These are phyloP conservation scores for Diaporthe helianthi DNA, from an alignment of 2,329 filamentous ascomycete species.

Conservation along the genomic window DNA sequence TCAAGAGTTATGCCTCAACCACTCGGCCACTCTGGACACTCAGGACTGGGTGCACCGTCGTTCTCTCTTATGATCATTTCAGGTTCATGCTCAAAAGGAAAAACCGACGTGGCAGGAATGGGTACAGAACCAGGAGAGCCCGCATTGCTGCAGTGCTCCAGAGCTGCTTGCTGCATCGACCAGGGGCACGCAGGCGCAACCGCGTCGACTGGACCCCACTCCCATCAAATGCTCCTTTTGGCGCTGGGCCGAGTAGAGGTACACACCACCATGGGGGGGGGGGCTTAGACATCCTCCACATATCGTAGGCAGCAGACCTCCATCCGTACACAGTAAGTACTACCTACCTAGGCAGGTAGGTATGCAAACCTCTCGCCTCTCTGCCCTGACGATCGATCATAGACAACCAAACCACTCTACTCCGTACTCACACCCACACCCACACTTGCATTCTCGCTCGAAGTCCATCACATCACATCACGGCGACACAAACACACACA, in stretches of 20 bases:
- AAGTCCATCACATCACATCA: conserved; percentile 7
- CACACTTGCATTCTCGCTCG: background rate
- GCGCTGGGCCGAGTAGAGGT: conserved; percentile 20
- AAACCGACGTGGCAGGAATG: conserved; percentile 3
- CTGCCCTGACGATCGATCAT: conserved; percentile 13
- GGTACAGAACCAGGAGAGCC: conserved; percentile 12
- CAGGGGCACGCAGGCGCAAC: conserved; percentile 14
- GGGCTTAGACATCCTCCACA: too few relatives aligned
- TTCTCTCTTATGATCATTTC: background rate
- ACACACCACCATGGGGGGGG: too few relatives aligned
- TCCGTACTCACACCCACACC: background rate
- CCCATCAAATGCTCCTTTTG: conserved; percentile 27
- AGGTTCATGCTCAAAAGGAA: background rate
- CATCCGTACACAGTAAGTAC: too few relatives aligned
- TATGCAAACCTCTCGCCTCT: background rate
- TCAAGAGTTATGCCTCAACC: background rate
- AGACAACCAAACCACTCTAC: background rate
- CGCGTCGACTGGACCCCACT: conserved; percentile 17
- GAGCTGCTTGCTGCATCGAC: conserved; percentile 4
- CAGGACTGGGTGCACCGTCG: background rate
- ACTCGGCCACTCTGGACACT: background rate
- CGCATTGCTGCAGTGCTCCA: conserved; percentile 4
- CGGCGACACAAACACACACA: background rate
- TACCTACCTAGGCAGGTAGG: too few relatives aligned
- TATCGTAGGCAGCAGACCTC: background rate